Conservation (phyloP, 177 flowering plant species). For the Vitis hybrid region DNA sequence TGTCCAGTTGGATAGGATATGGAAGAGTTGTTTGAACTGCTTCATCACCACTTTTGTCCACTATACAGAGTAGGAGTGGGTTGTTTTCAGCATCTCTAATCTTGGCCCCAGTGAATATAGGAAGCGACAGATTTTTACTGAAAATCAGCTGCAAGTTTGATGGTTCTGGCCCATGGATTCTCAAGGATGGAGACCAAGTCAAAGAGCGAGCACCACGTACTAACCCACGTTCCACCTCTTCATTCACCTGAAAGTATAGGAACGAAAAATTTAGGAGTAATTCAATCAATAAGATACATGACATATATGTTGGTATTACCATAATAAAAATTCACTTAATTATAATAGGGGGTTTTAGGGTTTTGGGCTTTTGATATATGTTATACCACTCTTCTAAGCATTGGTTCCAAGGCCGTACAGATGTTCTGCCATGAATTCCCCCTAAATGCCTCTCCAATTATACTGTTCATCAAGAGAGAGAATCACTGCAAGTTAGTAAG, state of each 20-base stretch:
- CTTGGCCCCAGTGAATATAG: constrained; percentile 68
- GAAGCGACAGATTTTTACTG: constrained; percentile 41
- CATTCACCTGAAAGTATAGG: constrained; percentile 43
- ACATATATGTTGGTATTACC: too few species aligned
- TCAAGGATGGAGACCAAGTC: constrained; percentile 39
- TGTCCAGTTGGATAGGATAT: constrained; percentile 47
- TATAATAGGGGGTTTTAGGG: background rate
- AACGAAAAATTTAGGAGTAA: background rate
- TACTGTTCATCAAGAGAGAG: constrained; percentile 33
- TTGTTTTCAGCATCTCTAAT: constrained; percentile 34
- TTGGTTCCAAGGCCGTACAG: constrained; percentile 60
- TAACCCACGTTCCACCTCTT: constrained; percentile 57
- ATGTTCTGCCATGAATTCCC: constrained; percentile 46
- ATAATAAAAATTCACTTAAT: background rate
- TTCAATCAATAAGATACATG: too few species aligned
- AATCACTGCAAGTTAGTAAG: background rate
- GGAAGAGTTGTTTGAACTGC: constrained; percentile 23
- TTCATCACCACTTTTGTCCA: constrained; percentile 25
- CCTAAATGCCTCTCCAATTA: constrained; percentile 52
- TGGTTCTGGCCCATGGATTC: constrained; percentile 43
- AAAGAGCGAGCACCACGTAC: constrained; percentile 14
- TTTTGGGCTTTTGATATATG: background rate
- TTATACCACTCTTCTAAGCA: constrained; percentile 75
- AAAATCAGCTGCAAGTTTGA: constrained; percentile 46
- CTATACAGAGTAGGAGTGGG: constrained; percentile 46